Base-by-base conservation (phyloP, 345 rosid genomes). In the Microthlaspi erraticum region DNA sequence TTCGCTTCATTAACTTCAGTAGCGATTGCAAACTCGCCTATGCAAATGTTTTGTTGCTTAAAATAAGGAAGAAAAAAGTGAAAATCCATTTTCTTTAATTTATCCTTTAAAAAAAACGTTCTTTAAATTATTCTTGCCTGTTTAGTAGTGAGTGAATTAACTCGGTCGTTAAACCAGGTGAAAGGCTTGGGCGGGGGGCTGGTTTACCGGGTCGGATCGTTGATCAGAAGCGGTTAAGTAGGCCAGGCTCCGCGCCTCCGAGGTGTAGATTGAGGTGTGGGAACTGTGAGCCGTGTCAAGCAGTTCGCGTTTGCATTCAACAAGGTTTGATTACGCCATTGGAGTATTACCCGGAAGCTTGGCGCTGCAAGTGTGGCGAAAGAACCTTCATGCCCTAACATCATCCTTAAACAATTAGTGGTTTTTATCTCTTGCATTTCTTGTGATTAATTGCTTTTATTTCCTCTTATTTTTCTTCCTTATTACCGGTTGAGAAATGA, bases 341-440 rank as follows among this genome's bases (percentile, higher is more conserved):
- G 38, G 96, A 91, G 80, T 93, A 93, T 71, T 89, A 89, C 64
- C 96, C 97, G 5, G 97, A 93, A 82, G 96, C 99, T 44, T 91
- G 99, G 97, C 88, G 99, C 10, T 93, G 99, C 86, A 86, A 88
- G 82, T 91, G 97, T 66, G 96, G 91, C 64, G 78, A 86, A 76
- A 83, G 81, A 80, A 72, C 89, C 41, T 93, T 85, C 78, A 81
- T 86, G 86, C 96, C 99, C 46, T 89, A 50, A 51, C 60, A 60
- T 50, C 3, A 31, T 23, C 7, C 29, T 60, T 41, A 14, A 17
- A 48, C 58, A 23, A 46, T 46, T 68, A 36, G n/a, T 23, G 18
- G 12, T 4, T 7, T 53, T 6, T 37, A 17, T 2, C 29, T 43
- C 8, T 51, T 38, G 7, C 17, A 13, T 41, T 66, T 52, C 26